Evolutionary conservation across 352 stramenopile species (phyloP).

Genomic region (Globisporangium paddicum): DNA sequence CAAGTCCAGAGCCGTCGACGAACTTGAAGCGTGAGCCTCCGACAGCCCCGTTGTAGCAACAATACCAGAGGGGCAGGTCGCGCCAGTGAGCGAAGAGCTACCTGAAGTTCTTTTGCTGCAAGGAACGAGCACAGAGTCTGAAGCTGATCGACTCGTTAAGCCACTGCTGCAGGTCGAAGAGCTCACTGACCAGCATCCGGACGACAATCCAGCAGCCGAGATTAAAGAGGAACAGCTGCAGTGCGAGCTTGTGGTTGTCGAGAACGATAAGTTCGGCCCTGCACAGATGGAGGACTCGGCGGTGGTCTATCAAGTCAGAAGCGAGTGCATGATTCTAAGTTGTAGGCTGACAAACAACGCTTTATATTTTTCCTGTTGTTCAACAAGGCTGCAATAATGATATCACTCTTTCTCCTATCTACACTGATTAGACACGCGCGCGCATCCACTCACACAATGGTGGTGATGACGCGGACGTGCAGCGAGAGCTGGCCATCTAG

Average conservation of each 20-base stretch:
- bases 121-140: neutral
- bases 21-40: slow-evolving; percentile 1
- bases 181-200: neutral
- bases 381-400: slow-evolving; percentile 8
- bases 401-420: slow-evolving; percentile 6
- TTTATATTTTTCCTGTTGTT: neutral
- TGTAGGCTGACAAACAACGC: neutral
- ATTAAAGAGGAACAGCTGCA: neutral
- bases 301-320: too few relatives aligned
- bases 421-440: neutral
- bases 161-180: neutral
- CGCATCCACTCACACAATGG: neutral
- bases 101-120: neutral
- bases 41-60: neutral
- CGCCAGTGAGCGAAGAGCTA: neutral
- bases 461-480: neutral
- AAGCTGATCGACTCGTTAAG: neutral
- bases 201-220: neutral
- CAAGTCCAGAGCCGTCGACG: neutral
- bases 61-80: neutral
- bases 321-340: too few relatives aligned
- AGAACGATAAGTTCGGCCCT: neutral
- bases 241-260: neutral
- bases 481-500: slow-evolving; percentile 8
- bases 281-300: neutral